Evolutionary conservation across 192 early-diverging fungal species (phyloP).

Genomic region (Lobosporangium transversale): DNA sequence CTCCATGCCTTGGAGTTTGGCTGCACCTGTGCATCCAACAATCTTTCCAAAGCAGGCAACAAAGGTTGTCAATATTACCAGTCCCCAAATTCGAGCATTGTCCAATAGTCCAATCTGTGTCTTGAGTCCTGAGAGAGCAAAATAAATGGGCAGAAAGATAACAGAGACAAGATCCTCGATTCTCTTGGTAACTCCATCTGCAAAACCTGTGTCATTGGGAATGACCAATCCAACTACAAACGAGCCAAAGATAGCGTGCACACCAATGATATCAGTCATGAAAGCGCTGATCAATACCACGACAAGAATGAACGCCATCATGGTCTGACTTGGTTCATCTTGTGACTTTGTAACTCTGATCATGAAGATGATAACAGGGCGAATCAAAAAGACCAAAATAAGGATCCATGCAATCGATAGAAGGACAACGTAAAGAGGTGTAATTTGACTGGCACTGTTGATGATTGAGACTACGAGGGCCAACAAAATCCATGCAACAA

Average conservation of each 20-base stretch:
- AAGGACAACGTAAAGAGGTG: conserved; percentile 86
- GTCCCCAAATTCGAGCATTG: conserved; percentile 77
- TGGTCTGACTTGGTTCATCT: conserved; percentile 64
- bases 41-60: conserved; percentile 90
- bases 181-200: conserved; percentile 88
- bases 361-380: conserved; percentile 69
- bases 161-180: conserved; percentile 91
- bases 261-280: conserved; percentile 87
- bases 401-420: conserved; percentile 73
- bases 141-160: conserved; percentile 92
- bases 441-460: conserved; percentile 75
- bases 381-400: conserved; percentile 72
- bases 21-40: conserved; percentile 78
- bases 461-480: conserved; percentile 88
- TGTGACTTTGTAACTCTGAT: conserved; percentile 60
- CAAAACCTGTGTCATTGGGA: conserved; percentile 89
- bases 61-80: conserved; percentile 77
- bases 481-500: conserved; percentile 83
- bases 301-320: conserved; percentile 79
- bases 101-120: conserved; percentile 82
- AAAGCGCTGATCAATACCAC: conserved; percentile 78
- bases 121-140: conserved; percentile 92
- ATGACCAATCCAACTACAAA: conserved; percentile 88
- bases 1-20: conserved; percentile 71
- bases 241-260: conserved; percentile 95